Evolutionary conservation across 352 stramenopile genomes (phyloP), one percentile per base, ranked within the genome.

Genomic region (Phytophthora meadii): DNA sequence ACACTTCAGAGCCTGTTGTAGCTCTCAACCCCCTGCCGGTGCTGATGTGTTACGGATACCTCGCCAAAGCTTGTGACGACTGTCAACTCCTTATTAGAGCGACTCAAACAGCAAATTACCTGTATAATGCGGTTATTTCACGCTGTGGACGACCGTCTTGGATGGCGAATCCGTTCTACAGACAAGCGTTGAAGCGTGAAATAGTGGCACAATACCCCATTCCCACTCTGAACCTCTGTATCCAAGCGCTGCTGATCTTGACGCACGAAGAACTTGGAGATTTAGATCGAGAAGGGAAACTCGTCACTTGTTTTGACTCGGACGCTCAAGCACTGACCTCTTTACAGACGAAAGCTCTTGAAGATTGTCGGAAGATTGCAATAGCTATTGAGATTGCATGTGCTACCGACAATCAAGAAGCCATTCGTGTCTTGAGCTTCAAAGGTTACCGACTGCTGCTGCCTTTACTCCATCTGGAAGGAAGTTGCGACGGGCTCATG

Each of bases 361-460:
- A 92, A 65, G 63, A 74, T 10, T 76, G 61, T 45, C 77, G 66
- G 2, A 81, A 79, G 53, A 54, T 91, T 22, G 68, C 72, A 0
- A 87, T 94, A 17, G 84, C 59, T 4, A 65, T 93, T 24, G 87
- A 94, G 34, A 72, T 93, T 4, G 84, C 87, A 2, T 80, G 62
- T 27, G 74, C 81, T 1, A 77, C 74, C 10, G 72, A 63, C 3
- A 85, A 92, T 49, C 36, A 52, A 7, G 82, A 89, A 52, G 68
- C 81, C 15, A 82, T 90, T 32, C 69, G 70, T 10, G 40, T 58
- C 4, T 57, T 93, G 15, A 72, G 72, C 51, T 92, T 92, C 56
- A 92, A 88, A 69, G 76, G 84, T 5, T 94, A 93, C 37, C 72
- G 77, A 3, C 34, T 89, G 1, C 37, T 93, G 57, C 66, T 94